Base-by-base conservation (phyloP, 768 basidiomycete genomes). In the Lepiota venenata region DNA sequence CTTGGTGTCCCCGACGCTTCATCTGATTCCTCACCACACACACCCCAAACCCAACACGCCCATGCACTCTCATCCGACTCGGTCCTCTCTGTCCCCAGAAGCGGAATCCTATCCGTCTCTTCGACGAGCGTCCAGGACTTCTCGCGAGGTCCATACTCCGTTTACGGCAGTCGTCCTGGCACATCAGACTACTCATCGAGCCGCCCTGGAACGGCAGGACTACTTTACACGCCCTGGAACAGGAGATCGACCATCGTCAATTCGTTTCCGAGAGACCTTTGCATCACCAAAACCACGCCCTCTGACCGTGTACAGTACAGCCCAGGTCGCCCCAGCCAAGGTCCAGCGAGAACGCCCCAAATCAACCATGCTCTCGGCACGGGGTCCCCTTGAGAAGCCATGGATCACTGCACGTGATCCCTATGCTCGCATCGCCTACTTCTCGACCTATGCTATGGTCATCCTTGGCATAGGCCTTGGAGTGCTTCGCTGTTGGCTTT, bases 391-490 rank as follows among this genome's bases (percentile, higher is more conserved):
- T n/a, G 61, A 71, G 42, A 92, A 91, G 66, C 85, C 87, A 0
- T 91, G 90, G 90, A 27, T 82, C 4, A 55, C 68, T 11, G 70
- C 70, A 56, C 80, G 77, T 61, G 87, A 90, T 71, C 77, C 78
- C 4, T 76, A 77, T 56, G 66, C 68, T 10, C 73, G 79, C 9
- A 60, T 86, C 12, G 77, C 87, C 1, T 88, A 88, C 59, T 72
- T 77, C 58, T 47, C 88, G 57, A 88, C 88, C 1, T 88, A 87
- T 63, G 63, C 66, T 5, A 71, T 83, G 48, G 73, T 83, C 8
- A 64, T 86, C 47, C 58, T 89, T 16, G 89, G 88, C 21, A 52
- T 88, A 52, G 74, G 66, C 10, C 75, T 65, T 6, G 78, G 83
- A 9, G 83, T 70, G 1, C 21, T 82, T 6, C 74, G 81, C 9